Percentiles rank a stretch among this genome's conserved stretches.
Evolutionary conservation across 164 flowering plant genomes (phyloP).

Genomic region (Annona cherimola): DNA sequence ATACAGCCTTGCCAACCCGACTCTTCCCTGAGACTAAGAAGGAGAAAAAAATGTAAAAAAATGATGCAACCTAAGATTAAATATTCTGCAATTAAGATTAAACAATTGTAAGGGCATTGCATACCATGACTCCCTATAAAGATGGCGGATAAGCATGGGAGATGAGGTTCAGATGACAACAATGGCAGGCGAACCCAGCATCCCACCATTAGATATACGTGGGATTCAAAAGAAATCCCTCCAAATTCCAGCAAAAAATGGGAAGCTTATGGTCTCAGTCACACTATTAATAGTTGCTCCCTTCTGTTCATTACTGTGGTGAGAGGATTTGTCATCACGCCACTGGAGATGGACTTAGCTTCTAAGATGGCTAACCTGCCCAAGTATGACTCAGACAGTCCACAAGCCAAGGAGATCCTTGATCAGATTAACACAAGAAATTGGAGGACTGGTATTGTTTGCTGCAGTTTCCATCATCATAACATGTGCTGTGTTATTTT

Average conservation of each 20-base stretch:
- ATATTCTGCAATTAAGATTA: neutral
- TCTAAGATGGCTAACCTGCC: neutral
- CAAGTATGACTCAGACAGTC: slow-evolving; percentile 2
- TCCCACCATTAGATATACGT: slow-evolving; percentile 1
- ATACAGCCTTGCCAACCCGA: no score
- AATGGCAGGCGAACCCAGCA: neutral
- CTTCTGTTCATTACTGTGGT: neutral
- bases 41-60: neutral
- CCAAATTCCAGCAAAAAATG: slow-evolving; percentile 21
- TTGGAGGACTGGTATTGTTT: neutral
- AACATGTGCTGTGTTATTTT: slow-evolving; percentile 4
- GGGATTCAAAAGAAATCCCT: slow-evolving; percentile 17
- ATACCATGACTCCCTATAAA: neutral
- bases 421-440: neutral
- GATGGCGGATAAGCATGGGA: neutral
- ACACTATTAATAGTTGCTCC: neutral
- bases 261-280: slow-evolving; percentile 25
- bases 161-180: neutral
- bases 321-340: neutral
- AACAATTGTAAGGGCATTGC: neutral
- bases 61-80: neutral
- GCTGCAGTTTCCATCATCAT: slow-evolving; percentile 5
- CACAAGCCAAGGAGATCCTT: neutral
- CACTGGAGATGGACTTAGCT: neutral
- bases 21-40: no score